Evolutionary conservation across 345 rosid species (phyloP).

Genomic region (Firmiana major): DNA sequence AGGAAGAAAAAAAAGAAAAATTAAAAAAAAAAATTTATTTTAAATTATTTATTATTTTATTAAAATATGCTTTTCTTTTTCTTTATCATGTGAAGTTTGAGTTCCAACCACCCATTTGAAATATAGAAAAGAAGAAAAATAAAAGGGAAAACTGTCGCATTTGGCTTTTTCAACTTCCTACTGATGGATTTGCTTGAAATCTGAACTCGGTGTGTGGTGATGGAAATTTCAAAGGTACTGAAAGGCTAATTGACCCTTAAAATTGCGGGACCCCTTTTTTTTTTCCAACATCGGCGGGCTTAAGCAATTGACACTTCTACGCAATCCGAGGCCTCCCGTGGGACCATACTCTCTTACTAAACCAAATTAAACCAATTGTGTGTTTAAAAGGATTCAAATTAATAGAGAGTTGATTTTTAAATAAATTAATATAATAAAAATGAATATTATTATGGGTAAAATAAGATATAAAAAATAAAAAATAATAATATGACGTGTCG

Average conservation of each 20-base stretch:
- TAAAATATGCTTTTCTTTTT: too few species aligned
- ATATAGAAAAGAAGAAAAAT: neutral
- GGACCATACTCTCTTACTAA: neutral
- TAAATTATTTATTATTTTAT: too few species aligned
- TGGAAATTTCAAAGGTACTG: neutral
- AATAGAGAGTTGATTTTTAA: too few species aligned
- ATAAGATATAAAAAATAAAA: too few species aligned
- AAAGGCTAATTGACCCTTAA: neutral
- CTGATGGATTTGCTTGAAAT: neutral
- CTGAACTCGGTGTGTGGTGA: neutral
- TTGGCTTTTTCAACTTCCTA: neutral
- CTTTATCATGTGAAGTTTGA: neutral
- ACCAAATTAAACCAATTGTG: too few species aligned
- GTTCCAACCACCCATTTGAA: neutral
- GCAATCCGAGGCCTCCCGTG: neutral
- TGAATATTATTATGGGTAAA: too few species aligned
- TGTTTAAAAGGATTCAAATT: too few species aligned
- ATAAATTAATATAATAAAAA: too few species aligned
- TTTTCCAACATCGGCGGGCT: neutral
- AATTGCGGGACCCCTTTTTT: neutral
- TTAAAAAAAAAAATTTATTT: too few species aligned
- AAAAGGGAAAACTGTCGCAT: neutral
- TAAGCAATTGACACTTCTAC: neutral
- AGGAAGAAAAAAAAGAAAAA: too few species aligned
- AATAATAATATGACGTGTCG: too few species aligned